phyloP scores from a whole-genome alignment of 352 stramenopile genomes.

The Lagenidium giganteum region DNA sequence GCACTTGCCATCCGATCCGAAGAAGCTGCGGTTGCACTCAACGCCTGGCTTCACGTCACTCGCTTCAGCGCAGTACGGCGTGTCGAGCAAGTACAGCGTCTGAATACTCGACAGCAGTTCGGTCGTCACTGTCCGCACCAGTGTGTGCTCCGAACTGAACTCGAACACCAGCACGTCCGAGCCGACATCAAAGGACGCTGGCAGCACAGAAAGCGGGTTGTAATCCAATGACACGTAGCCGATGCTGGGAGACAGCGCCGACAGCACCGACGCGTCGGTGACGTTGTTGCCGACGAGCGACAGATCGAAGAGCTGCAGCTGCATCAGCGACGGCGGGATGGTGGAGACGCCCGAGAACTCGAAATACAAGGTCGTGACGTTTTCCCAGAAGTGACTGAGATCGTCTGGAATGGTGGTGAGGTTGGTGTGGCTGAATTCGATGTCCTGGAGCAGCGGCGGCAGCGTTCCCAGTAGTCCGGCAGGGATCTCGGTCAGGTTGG shows the following conservation, averaged over 20 bases:
- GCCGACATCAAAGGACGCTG: no score
- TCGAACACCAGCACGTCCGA: no score
- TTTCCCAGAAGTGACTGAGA: conserved; percentile 2
- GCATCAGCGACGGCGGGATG: conserved; percentile 2
- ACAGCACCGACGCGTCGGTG: conserved; percentile 16
- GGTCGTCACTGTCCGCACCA: no score
- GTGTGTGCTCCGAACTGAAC: no score
- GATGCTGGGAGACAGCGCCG: conserved; percentile 1
- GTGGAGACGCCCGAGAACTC: conserved; percentile 3
- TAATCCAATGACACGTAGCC: conserved; percentile 24
- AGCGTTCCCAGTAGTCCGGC: conserved; percentile 3
- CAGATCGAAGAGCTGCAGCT: conserved; percentile 19
- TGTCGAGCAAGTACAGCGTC: no score
- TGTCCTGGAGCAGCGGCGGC: neutral
- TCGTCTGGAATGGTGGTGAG: conserved; percentile 3
- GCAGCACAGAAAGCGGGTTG: conserved; percentile 5
- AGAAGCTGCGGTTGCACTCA: no score
- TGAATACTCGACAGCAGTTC: no score
- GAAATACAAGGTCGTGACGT: conserved; percentile 9
- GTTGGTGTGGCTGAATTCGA: conserved; percentile 13
- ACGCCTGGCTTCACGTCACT: no score
- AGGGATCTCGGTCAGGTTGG: conserved; percentile 5
- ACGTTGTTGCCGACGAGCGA: conserved; percentile 31
- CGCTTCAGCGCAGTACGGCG: no score
- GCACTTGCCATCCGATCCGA: no score